These are phyloP conservation scores for Syzygium syzygioides DNA, from an alignment of 441 rosid species.

Conservation along the genomic window DNA sequence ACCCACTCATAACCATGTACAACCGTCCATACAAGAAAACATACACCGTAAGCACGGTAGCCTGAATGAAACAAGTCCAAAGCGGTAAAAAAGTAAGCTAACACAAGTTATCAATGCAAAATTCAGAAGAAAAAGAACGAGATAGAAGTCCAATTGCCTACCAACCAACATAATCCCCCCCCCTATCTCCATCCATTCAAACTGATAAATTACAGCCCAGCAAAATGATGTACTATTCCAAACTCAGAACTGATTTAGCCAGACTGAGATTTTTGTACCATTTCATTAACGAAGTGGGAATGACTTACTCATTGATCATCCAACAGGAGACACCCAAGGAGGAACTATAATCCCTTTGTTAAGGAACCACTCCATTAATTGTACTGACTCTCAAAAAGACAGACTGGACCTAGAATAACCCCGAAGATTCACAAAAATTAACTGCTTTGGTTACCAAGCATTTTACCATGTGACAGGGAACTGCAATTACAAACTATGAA, in stretches of 20 bases:
- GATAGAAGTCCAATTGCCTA: background rate
- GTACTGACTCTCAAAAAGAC: background rate
- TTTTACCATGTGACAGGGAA: background rate
- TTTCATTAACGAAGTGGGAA: background rate
- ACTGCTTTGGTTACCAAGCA: background rate
- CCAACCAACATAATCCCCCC: background rate
- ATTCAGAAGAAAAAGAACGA: background rate
- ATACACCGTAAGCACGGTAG: constrained; percentile 79
- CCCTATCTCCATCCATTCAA: background rate
- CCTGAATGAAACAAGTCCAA: constrained; percentile 37
- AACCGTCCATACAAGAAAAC: constrained; percentile 91
- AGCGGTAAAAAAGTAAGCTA: background rate
- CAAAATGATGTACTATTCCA: background rate
- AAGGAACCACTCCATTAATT: background rate
- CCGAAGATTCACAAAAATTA: background rate
- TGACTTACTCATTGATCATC: background rate
- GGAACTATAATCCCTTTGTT: background rate
- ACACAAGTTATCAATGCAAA: background rate
- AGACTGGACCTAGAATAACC: background rate
- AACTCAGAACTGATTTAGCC: background rate
- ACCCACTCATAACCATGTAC: constrained; percentile 94
- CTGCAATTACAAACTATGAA: background rate
- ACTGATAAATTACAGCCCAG: background rate
- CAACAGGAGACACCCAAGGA: background rate
- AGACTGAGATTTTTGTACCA: background rate